These are phyloP conservation scores for Alternaria metachromatica DNA, from an alignment of 2,329 filamentous ascomycete species.

Conservation along the genomic window DNA sequence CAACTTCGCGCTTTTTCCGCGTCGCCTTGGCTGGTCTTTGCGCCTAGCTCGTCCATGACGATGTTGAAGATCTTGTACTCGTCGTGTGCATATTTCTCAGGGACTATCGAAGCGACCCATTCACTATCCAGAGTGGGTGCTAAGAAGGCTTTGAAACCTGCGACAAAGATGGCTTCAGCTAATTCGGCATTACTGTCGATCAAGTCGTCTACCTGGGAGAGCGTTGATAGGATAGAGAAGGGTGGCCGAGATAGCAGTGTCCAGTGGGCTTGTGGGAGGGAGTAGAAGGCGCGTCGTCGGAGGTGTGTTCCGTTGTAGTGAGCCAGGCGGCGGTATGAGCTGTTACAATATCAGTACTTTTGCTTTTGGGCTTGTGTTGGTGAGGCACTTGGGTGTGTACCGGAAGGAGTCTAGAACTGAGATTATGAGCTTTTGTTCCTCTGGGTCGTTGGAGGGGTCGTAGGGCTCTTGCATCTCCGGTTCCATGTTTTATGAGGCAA, in stretches of 20 bases:
- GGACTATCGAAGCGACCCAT: constrained; percentile 42
- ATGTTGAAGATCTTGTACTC: constrained; percentile 44
- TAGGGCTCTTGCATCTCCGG: constrained; percentile 67
- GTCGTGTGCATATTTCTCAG: constrained; percentile 35
- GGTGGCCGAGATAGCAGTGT: constrained; percentile 80
- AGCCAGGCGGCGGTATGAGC: constrained; percentile 82
- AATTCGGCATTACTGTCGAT: constrained; percentile 89
- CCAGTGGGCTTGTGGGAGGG: constrained; percentile 83
- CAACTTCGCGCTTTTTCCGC: constrained; percentile 92
- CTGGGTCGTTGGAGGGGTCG: constrained; percentile 73
- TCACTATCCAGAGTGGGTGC: constrained; percentile 41
- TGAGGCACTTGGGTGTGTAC: constrained; percentile 55
- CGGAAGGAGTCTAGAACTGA: constrained; percentile 86
- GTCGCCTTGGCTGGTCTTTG: constrained; percentile 73
- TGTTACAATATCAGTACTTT: constrained; percentile 45
- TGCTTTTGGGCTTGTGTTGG: not conserved
- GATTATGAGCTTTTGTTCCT: constrained; percentile 81
- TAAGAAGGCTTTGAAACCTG: constrained; percentile 44
- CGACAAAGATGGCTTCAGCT: constrained; percentile 76
- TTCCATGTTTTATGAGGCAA: constrained; percentile 20
- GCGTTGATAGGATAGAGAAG: constrained; percentile 80
- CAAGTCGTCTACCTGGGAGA: constrained; percentile 81
- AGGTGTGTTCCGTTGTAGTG: constrained; percentile 92
- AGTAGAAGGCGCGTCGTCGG: constrained; percentile 90
- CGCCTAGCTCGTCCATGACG: constrained; percentile 70